Conservation (phyloP, 2,329 filamentous ascomycete genomes). For the Lecanicillium sp. region DNA sequence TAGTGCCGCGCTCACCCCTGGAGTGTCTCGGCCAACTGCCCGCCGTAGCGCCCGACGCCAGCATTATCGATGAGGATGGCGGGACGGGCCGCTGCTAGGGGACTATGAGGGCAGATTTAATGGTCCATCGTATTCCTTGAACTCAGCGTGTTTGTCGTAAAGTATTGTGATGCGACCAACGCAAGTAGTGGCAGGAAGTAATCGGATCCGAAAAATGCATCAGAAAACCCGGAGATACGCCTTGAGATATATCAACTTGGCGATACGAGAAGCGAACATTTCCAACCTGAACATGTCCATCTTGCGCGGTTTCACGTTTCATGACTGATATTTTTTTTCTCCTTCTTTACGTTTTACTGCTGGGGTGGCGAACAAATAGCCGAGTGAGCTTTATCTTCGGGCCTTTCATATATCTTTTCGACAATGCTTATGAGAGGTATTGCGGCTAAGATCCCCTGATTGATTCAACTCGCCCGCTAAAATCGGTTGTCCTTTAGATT, state of each 20-base stretch:
- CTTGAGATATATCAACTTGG: slow-evolving; percentile 23
- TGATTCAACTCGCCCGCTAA: no score
- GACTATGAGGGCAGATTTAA: slow-evolving; percentile 40
- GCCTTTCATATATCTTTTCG: no score
- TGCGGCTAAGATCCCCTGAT: no score
- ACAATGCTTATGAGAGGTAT: no score
- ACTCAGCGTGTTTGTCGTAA: not conserved
- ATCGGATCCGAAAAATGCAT: slow-evolving; percentile 25
- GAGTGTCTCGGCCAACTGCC: slow-evolving; percentile 31
- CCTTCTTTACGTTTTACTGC: no score
- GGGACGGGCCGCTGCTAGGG: slow-evolving; percentile 34
- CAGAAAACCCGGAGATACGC: slow-evolving; percentile 27
- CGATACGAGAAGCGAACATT: slow-evolving; percentile 28
- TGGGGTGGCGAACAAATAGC: no score
- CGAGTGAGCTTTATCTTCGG: no score
- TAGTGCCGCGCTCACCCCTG: slow-evolving; percentile 28
- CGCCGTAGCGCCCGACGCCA: slow-evolving; percentile 40
- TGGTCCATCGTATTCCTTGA: slow-evolving; percentile 32
- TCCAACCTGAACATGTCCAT: slow-evolving; percentile 26
- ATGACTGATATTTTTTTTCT: no score
- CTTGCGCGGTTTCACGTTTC: slow-evolving; percentile 23
- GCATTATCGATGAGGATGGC: slow-evolving; percentile 43
- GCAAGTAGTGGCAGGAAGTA: not conserved
- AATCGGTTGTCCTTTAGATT: no score
- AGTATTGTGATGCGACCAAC: not conserved